These are phyloP conservation scores for Butyriboletus loyo DNA, from an alignment of 768 basidiomycete genomes.

Conservation along the genomic window DNA sequence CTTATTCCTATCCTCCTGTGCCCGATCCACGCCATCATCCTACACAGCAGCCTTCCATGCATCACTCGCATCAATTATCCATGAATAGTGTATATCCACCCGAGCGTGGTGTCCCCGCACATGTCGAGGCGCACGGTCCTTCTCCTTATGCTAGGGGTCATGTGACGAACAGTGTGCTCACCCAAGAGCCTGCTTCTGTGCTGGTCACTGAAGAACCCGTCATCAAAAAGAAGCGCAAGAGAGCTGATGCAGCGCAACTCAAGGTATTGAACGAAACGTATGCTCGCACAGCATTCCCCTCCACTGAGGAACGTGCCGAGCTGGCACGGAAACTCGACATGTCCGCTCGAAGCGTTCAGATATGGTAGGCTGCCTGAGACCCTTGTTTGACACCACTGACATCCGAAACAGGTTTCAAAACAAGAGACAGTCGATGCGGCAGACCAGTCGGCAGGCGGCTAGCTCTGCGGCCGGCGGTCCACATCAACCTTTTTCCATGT, in stretches of 20 bases:
- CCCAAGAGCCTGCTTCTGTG: conserved; percentile 33
- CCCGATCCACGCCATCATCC: conserved; percentile 37
- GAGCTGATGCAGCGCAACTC: conserved; percentile 76
- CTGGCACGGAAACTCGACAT: conserved; percentile 77
- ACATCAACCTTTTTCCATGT: conserved; percentile 50
- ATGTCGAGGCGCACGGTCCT: conserved; percentile 38
- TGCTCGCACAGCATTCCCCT: conserved; percentile 79
- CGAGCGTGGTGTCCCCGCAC: conserved; percentile 38
- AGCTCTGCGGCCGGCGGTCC: conserved; percentile 41
- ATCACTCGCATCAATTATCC: conserved; percentile 29
- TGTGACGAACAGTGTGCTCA: conserved; percentile 31
- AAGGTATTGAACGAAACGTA: conserved; percentile 81
- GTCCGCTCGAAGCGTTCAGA: conserved; percentile 83
- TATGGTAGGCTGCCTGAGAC: conserved; percentile 53
- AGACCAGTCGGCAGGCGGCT: conserved; percentile 64
- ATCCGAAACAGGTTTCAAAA: conserved; percentile 72
- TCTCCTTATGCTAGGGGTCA: conserved; percentile 51
- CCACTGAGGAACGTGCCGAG: conserved; percentile 79
- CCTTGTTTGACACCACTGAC: conserved; percentile 18
- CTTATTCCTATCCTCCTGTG: conserved; percentile 33
- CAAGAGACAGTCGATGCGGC: conserved; percentile 79
- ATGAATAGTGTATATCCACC: conserved; percentile 26
- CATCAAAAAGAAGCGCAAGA: conserved; percentile 86
- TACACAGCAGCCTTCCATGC: conserved; percentile 23
- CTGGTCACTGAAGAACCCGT: conserved; percentile 57